Percentiles rank a stretch among this genome's conserved stretches.
Evolutionary conservation across 768 basidiomycete genomes (phyloP).

Genomic region (Termitomyces sp.): DNA sequence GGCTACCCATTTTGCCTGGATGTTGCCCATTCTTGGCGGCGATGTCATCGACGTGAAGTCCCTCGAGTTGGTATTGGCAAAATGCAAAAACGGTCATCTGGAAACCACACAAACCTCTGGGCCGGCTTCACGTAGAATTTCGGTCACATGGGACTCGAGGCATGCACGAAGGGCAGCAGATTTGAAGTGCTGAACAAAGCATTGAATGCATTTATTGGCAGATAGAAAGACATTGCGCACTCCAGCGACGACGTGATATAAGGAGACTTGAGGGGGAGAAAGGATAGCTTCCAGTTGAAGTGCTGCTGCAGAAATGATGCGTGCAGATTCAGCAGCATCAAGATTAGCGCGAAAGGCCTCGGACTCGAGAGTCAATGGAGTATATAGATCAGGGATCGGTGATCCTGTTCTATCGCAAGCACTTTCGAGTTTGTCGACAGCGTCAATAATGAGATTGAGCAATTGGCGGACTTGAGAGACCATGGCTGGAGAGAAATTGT

Average conservation of each 20-base stretch:
- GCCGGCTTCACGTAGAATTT: conserved; percentile 31
- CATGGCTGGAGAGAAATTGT: not conserved
- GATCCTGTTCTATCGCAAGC: not conserved
- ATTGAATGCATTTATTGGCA: not conserved
- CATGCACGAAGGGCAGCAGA: conserved; percentile 21
- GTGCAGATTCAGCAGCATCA: conserved; percentile 1
- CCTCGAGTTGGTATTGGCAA: conserved; percentile 5
- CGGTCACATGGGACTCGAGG: conserved; percentile 25
- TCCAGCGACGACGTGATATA: conserved; percentile 6
- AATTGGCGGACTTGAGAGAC: conserved; percentile 4
- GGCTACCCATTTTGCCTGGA: conserved; percentile 25
- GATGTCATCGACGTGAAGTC: conserved; percentile 26
- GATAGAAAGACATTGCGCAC: not conserved
- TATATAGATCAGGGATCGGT: not conserved
- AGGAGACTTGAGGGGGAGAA: conserved; percentile 5
- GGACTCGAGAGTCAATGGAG: not conserved
- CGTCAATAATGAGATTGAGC: conserved; percentile 1
- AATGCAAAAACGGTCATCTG: not conserved
- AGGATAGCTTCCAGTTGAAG: conserved; percentile 11
- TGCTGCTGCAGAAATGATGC: conserved; percentile 8
- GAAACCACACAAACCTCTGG: not conserved
- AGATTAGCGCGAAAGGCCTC: conserved; percentile 1
- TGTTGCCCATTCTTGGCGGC: conserved; percentile 20
- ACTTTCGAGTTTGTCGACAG: conserved; percentile 2
- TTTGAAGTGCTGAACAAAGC: conserved; percentile 4